These are phyloP conservation scores for Otatea glauca DNA, from an alignment of 176 grass and related monocot genomes.

Conservation along the genomic window DNA sequence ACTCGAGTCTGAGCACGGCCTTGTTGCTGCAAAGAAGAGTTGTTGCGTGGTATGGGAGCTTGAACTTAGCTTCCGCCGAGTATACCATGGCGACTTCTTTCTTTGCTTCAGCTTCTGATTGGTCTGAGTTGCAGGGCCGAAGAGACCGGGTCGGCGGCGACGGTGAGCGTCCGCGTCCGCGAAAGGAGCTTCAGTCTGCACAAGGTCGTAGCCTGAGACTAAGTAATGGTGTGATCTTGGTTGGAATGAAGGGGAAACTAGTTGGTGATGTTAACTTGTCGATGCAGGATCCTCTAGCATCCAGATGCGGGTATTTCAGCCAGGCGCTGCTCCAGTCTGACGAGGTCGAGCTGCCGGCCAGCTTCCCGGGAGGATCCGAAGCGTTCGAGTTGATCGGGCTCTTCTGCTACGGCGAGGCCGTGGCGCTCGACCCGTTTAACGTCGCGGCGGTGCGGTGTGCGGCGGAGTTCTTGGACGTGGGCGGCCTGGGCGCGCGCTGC, in stretches of 20 bases:
- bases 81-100: not conserved
- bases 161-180: constrained; percentile 53
- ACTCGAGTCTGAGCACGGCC: constrained; percentile 63
- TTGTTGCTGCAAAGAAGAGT: constrained; percentile 72
- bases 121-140: constrained; percentile 55
- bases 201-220: constrained; percentile 50
- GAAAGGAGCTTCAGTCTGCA: constrained; percentile 73
- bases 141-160: constrained; percentile 62
- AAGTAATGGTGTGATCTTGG: not conserved
- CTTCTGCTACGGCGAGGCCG: constrained; percentile 73
- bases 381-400: constrained; percentile 79
- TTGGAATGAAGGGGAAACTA: not conserved
- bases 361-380: constrained; percentile 67
- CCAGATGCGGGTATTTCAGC: constrained; percentile 70
- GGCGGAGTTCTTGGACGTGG: constrained; percentile 67
- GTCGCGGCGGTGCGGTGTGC: constrained; percentile 81
- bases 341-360: constrained; percentile 56
- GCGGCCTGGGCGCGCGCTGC: constrained; percentile 62
- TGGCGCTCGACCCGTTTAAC: constrained; percentile 81
- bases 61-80: not conserved
- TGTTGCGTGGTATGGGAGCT: constrained; percentile 58
- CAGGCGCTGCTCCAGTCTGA: constrained; percentile 39
- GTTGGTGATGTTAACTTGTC: not conserved
- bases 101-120: not conserved
- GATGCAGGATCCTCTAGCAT: constrained; percentile 60